phyloP scores from a whole-genome alignment of 805 yeast genomes.

The Wickerhamomyces canadensis region DNA sequence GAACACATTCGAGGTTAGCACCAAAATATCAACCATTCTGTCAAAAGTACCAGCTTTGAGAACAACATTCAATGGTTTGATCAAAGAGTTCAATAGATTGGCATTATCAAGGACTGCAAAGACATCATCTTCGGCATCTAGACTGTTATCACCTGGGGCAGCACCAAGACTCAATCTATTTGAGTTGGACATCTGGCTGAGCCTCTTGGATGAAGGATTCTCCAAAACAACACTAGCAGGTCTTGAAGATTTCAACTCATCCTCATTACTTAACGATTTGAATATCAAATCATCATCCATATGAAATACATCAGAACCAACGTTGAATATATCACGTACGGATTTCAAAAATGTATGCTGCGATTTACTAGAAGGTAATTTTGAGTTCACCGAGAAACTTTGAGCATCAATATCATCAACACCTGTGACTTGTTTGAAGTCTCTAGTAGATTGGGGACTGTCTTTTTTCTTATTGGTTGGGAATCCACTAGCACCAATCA shows the following conservation, averaged over 20 bases:
- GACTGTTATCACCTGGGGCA: not conserved
- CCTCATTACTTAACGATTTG: conserved; percentile 43
- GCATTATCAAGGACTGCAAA: conserved; percentile 28
- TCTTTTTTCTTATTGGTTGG: conserved; percentile 6
- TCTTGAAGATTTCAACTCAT: conserved; percentile 28
- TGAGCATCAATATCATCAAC: conserved; percentile 38
- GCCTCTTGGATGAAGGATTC: conserved; percentile 35
- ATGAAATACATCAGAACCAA: conserved; percentile 52
- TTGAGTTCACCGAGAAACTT: conserved; percentile 16
- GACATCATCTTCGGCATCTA: conserved; percentile 21
- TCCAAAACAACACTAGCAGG: conserved; percentile 45
- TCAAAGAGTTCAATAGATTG: conserved; percentile 18
- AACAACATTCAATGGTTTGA: conserved; percentile 37
- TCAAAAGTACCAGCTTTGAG: conserved; percentile 70
- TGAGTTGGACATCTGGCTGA: conserved; percentile 30
- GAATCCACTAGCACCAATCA: conserved; percentile 51
- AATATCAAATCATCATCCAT: conserved; percentile 52
- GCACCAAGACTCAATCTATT: conserved; percentile 17
- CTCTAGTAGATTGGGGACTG: conserved; percentile 1
- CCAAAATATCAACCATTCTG: conserved; percentile 71
- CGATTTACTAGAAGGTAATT: conserved; percentile 23
- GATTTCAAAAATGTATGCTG: conserved; percentile 48
- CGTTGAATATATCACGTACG: conserved; percentile 59
- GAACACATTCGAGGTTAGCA: conserved; percentile 63
- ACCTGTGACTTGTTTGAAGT: conserved; percentile 36